phyloP scores from a whole-genome alignment of 164 flowering plant genomes.

The Macadamia tetraphylla region DNA sequence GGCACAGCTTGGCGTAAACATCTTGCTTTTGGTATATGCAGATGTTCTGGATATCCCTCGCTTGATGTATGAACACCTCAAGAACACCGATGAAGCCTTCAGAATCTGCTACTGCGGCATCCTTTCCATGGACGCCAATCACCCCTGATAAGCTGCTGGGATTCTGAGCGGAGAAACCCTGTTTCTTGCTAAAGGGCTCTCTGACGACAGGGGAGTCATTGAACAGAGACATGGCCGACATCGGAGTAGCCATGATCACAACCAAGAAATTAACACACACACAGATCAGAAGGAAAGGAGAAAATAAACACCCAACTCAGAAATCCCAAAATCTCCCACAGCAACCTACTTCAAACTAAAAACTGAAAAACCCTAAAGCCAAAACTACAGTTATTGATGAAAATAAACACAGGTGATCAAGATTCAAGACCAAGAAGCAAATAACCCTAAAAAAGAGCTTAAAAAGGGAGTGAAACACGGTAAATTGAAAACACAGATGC shows the following conservation, averaged over 20 bases:
- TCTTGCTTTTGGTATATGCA: constrained; percentile 85
- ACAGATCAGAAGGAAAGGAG: too few species aligned
- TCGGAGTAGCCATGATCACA: too few species aligned
- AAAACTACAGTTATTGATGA: too few species aligned
- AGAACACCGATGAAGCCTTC: constrained; percentile 37
- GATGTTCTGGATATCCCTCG: constrained; percentile 71
- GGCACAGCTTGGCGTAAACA: constrained; percentile 73
- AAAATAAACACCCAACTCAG: too few species aligned
- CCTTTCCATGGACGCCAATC: constrained; percentile 20
- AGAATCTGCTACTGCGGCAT: constrained; percentile 6
- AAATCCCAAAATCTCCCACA: too few species aligned
- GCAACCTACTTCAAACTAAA: neutral
- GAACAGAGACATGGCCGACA: constrained; percentile 50
- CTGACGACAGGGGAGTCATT: constrained; percentile 24
- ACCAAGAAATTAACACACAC: neutral
- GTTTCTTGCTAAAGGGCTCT: constrained; percentile 33
- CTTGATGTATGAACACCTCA: constrained; percentile 59
- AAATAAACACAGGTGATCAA: neutral
- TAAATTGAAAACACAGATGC: too few species aligned
- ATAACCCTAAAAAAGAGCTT: neutral
- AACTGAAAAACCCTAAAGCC: neutral
- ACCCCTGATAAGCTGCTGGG: constrained; percentile 21
- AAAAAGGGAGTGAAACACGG: too few species aligned
- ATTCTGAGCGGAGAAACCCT: constrained; percentile 14
- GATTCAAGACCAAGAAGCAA: neutral